Percentiles rank a stretch among this genome's conserved stretches.
Evolutionary conservation across 2,329 filamentous ascomycete genomes (phyloP).

Genomic region (Verticillium tricorpus): DNA sequence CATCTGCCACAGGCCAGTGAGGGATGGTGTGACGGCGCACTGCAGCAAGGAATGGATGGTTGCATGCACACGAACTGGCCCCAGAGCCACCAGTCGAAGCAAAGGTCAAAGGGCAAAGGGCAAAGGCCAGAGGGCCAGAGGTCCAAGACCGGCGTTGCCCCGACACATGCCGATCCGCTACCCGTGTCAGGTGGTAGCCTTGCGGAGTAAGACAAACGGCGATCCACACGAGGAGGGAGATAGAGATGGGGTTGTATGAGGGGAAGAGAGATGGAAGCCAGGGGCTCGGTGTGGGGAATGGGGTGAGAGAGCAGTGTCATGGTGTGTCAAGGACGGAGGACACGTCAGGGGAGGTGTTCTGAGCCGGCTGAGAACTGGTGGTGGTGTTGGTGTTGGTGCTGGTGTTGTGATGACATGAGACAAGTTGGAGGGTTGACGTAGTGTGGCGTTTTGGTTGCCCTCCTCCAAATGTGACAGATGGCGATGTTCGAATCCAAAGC

Average conservation of each 20-base stretch:
- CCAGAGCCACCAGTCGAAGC: neutral
- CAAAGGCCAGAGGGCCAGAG: neutral
- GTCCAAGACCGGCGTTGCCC: neutral
- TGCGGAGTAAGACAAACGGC: neutral
- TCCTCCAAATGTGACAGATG: neutral
- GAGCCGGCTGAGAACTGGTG: neutral
- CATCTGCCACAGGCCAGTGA: neutral
- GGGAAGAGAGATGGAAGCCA: neutral
- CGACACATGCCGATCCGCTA: neutral
- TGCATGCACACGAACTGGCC: neutral
- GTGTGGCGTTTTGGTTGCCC: neutral
- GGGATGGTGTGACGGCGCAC: neutral
- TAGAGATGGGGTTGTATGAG: neutral
- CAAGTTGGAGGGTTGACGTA: neutral
- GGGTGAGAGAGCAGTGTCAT: neutral
- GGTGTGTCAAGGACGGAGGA: neutral
- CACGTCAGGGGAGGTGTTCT: slow-evolving; percentile 5
- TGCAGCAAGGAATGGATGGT: neutral
- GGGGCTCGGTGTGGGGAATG: neutral
- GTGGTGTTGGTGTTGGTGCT: neutral
- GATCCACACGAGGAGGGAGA: neutral
- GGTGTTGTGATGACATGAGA: neutral
- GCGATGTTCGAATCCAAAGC: neutral
- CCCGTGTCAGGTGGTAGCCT: neutral
- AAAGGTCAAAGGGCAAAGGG: neutral